Percentiles rank a stretch among this genome's conserved stretches.
Evolutionary conservation across 148 eudicot genomes (phyloP).

Genomic region (Persicaria tinctoria): DNA sequence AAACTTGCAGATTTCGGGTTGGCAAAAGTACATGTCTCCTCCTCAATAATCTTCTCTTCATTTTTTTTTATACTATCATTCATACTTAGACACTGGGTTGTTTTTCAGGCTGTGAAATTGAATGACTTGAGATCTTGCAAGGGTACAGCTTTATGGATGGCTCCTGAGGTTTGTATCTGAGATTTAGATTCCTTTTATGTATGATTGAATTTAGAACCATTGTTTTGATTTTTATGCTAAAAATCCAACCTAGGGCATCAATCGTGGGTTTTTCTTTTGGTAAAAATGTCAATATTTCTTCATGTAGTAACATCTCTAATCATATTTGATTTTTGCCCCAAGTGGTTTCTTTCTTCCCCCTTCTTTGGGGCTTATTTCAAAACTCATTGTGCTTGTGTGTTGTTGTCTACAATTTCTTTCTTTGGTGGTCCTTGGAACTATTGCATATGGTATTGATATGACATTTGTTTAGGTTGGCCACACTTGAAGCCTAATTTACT

Average conservation of each 20-base stretch:
- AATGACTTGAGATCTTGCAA: constrained; percentile 87
- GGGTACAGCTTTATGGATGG: constrained; percentile 94
- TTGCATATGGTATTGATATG: background rate
- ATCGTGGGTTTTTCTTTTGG: background rate
- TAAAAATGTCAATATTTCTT: background rate
- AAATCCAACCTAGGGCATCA: background rate
- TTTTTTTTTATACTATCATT: background rate
- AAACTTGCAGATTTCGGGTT: constrained; percentile 94
- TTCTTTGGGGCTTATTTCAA: background rate
- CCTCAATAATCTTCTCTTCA: background rate
- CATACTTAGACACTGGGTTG: constrained; percentile 3
- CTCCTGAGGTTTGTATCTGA: constrained; percentile 70
- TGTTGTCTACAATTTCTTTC: background rate
- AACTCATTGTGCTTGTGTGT: background rate
- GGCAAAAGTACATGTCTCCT: constrained; percentile 58
- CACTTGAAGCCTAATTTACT: background rate
- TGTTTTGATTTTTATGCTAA: background rate
- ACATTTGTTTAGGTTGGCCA: background rate
- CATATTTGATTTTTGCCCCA: no score
- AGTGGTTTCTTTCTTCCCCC: background rate
- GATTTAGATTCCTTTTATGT: background rate
- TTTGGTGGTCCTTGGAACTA: background rate
- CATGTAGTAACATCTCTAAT: background rate
- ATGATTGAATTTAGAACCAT: background rate
- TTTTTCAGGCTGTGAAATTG: constrained; percentile 54